Base-by-base conservation (phyloP, 2,329 filamentous ascomycete genomes). In the Huntiella bhutanensis region DNA sequence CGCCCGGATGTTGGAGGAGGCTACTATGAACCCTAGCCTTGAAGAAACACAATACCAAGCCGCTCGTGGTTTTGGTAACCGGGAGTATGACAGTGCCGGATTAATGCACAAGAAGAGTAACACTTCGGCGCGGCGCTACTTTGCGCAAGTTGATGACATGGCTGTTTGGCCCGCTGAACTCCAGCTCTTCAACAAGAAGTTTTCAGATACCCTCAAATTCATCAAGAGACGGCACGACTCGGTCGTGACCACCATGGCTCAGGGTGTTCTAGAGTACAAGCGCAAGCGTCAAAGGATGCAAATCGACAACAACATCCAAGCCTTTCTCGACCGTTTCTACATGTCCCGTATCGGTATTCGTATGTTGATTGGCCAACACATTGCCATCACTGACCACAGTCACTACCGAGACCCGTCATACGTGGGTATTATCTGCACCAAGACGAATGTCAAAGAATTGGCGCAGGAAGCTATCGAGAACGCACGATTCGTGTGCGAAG, bases 331-430 rank as follows among this genome's bases (percentile, higher is more conserved):
- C 65, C 83, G 91, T 50, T 98, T 98, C 65, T 98, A 98, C 70
- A 98, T 98, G 91, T 95, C 87, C 39, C 84, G 91, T 52, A 98
- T 98, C 58, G 91, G 91, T 53, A 98, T 98, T 55, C 83, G 91
- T 55, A 98, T 98, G 91, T 77, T 98, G 43, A 95, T 98, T 56
- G 91, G 91, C 45, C 91, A 98, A 62, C 91, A 98, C 67, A 94
- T 98, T 57, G 91, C 91, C 50, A 70, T 98, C 49, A 94, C 87
- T 4, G 88, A 96, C 61, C 87, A 96, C 64, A 82, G 80, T 56
- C 80, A 91, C 55, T 78, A 86, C 54, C 78, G 79, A 52, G 88
- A 96, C 61, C 85, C 86, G 34, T 83, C 85, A 51, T 96, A 98
- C 58, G 91, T 98, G 54, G 91, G 91, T 52, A 95, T 98, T 54